Evolutionary conservation across 2,329 filamentous ascomycete genomes (phyloP).

Genomic region (Escovopsis weberi): DNA sequence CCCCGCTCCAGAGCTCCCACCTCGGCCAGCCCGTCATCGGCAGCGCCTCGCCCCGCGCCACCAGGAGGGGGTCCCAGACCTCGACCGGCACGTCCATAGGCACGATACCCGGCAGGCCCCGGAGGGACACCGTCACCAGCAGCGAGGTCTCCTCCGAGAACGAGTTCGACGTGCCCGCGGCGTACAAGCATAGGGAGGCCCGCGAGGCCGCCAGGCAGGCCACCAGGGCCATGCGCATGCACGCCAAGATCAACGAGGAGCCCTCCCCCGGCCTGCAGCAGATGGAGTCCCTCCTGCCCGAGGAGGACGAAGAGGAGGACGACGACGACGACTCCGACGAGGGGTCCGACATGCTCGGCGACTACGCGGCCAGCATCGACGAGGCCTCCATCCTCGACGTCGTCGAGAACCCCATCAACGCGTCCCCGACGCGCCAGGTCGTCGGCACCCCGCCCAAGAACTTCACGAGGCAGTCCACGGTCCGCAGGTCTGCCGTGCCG

Average conservation of each 20-base stretch:
- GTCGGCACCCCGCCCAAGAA: conserved; percentile 50
- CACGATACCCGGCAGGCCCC: conserved; percentile 51
- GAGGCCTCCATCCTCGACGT: conserved; percentile 57
- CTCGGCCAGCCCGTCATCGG: conserved; percentile 35
- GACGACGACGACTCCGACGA: conserved; percentile 47
- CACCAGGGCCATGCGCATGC: conserved; percentile 24
- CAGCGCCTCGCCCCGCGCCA: conserved; percentile 32
- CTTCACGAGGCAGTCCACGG: conserved; percentile 47
- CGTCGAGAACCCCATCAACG: conserved; percentile 42
- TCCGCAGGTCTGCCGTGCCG: conserved; percentile 44
- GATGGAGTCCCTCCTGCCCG: conserved; percentile 36
- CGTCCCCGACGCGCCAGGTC: conserved; percentile 40
- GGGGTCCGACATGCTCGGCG: conserved; percentile 46
- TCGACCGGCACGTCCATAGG: conserved; percentile 56
- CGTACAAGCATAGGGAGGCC: conserved; percentile 48
- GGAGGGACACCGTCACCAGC: conserved; percentile 65
- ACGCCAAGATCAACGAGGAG: conserved; percentile 25
- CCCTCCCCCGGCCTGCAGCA: conserved; percentile 26
- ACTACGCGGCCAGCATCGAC: conserved; percentile 53
- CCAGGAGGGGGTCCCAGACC: conserved; percentile 54
- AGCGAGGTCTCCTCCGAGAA: conserved; percentile 76
- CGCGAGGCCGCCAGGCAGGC: conserved; percentile 44
- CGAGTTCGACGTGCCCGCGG: conserved; percentile 54
- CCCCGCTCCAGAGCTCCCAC: conserved; percentile 59
- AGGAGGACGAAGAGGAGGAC: conserved; percentile 31